Conservation (phyloP, 345 rosid species). For the Turritis glabra region DNA sequence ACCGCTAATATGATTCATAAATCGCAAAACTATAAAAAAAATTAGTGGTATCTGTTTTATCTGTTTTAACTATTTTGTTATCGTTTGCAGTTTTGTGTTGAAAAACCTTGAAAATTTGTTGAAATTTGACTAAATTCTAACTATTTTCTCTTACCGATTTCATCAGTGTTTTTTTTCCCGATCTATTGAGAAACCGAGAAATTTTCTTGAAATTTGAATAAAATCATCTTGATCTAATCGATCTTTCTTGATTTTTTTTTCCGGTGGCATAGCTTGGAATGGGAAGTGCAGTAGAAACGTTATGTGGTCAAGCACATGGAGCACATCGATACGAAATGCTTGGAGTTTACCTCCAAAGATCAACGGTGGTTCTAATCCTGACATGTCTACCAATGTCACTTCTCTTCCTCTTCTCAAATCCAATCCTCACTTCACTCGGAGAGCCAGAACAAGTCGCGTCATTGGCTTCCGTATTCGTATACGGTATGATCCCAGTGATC, state of each 20-base stretch:
- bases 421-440: slow-evolving; percentile 48
- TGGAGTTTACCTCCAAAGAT: slow-evolving; percentile 72
- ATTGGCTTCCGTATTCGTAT: slow-evolving; percentile 54
- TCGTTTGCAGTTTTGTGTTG: too few species aligned
- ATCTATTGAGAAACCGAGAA: background rate
- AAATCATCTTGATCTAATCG: background rate
- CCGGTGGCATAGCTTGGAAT: slow-evolving; percentile 50
- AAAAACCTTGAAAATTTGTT: too few species aligned
- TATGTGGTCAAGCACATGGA: slow-evolving; percentile 85
- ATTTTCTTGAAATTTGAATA: background rate
- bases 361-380: slow-evolving; percentile 51
- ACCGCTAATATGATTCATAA: too few species aligned
- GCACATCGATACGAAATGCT: slow-evolving; percentile 64
- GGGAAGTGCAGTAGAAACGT: slow-evolving; percentile 88
- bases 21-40: too few species aligned
- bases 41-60: too few species aligned
- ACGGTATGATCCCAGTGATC: slow-evolving; percentile 67
- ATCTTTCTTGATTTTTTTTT: background rate
- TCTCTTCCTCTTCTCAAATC: slow-evolving; percentile 60
- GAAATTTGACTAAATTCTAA: too few species aligned
- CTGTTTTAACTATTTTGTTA: too few species aligned
- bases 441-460: slow-evolving; percentile 60
- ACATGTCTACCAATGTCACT: slow-evolving; percentile 52
- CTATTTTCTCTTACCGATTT: too few species aligned
- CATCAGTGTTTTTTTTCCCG: background rate